Base-by-base conservation (phyloP, 257 asterid species). In the Forsythia viridissima region DNA sequence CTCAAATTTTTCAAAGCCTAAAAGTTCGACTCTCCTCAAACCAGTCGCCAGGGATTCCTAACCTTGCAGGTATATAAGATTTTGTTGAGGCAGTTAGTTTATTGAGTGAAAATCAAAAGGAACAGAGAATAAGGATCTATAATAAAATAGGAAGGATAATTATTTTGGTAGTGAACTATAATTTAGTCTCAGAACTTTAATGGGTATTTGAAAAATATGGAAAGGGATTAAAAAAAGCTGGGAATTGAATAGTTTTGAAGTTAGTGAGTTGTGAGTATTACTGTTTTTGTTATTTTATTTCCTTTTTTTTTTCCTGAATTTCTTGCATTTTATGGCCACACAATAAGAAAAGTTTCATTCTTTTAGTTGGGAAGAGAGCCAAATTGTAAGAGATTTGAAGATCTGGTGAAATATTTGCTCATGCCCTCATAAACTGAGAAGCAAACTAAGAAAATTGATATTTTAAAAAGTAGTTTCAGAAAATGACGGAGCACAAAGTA, bases 281-380 rank as follows among this genome's bases (percentile, higher is more conserved):
- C 34, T 30, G 34, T 30, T 1, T 44, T 44, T 11, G 52, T 13
- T 13, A 6, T 13, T 13, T 48, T 48, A 18, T 48, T 48, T 48
- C 57, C 57, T 48, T 13, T 13, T 13, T 13, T 13, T 13, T 3
- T 10, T 2, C 3, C 15, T 13, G n/a, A 48, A 15, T 48, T 13
- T 48, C n/a, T 48, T 48, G 57, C 15, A n/a, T 48, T 48, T 48
- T 48, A 48, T 48, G 2, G 6, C 18, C n/a, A 12, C n/a, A 12
- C n/a, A 15, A 4, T 48, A 13, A 48, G 57, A 48, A 48, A 48
- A 15, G n/a, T 12, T 67, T 66, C 70, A 75, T 72, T 75, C 34
- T 30, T 67, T 57, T 88, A 91, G 94, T 95, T 81, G 86, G 88
- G 41, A 86, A 83, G 78, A 84, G 79, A 48, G 4, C 57, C 18